Base-by-base conservation (phyloP, 1,139 yeast species). In the Yamadazyma friedrichii region DNA sequence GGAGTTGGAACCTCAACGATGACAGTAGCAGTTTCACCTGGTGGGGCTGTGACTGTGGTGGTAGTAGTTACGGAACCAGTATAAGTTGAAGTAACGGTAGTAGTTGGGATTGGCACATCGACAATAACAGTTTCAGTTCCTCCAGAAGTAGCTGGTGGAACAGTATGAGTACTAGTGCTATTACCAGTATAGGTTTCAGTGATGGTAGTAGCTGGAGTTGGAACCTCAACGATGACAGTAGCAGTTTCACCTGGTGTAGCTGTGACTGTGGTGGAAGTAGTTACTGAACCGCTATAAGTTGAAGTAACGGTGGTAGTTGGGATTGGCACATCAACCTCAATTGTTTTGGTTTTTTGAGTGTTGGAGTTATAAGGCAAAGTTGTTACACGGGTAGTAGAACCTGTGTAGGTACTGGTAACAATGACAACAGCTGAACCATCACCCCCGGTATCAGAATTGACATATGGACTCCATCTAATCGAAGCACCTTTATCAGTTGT, bases 341-440 rank as follows among this genome's bases (percentile, higher is more conserved):
- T 60, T 9, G 47, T 49, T 6, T 51, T 57, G 15, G 59, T 49
- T 1, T 58, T 55, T 12, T 43, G 47, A 3, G 56, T 55, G 9
- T 45, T 52, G 12, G 36, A 13, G 5, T n/a, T 29, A 15, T 11
- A 15, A 3, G 57, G 56, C 11, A 50, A 42, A 15, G 65, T 61
- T 3, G 59, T 55, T 2, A 51, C 44, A 6, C 26, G 12, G 6
- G 66, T 59, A 2, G 51, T 47, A 4, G 53, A 15, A 2, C 59
- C 64, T 8, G 59, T 50, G 50, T 55, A 58, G 16, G 68, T 62
- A 6, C 31, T 34, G 0, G 69, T 64, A 3, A 6, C 52, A 44
- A n/a, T 53, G 4, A 50, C 48, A 3, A 58, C 53, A 2, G 40
- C 60, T 16, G 48, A 45, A 38, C 65, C 66, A 39, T 49, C 51